A percentile compares a stretch with the other conserved stretches of the same genome.
These are phyloP conservation scores for Echinosophora koreensis DNA, from an alignment of 306 rosid species.

Conservation along the genomic window DNA sequence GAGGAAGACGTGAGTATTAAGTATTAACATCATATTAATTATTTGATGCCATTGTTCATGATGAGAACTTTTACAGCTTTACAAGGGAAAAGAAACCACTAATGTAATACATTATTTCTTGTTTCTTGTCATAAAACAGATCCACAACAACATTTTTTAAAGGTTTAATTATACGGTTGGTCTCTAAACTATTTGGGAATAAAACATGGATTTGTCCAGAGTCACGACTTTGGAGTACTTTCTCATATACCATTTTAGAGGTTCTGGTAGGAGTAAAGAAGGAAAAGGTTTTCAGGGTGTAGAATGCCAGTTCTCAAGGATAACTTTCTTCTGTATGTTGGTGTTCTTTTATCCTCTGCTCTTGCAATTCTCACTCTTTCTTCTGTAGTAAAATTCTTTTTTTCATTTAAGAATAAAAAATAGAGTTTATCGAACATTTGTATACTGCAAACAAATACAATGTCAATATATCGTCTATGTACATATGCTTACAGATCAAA, in stretches of 20 bases:
- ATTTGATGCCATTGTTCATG: neutral
- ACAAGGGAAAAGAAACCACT: neutral
- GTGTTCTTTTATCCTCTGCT: neutral
- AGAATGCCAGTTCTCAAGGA: neutral
- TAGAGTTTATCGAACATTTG: neutral
- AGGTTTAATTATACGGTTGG: no score
- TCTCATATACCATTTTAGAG: slow-evolving; percentile 3
- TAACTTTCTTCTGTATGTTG: neutral
- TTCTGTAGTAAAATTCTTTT: neutral
- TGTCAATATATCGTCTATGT: neutral
- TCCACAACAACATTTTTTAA: neutral
- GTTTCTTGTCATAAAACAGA: neutral
- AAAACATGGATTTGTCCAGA: neutral
- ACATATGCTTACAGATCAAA: slow-evolving; percentile 9
- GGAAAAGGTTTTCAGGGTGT: neutral
- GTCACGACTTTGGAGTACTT: neutral
- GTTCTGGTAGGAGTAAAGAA: slow-evolving; percentile 6
- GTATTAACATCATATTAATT: neutral
- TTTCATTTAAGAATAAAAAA: slow-evolving; percentile 20
- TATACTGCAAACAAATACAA: neutral
- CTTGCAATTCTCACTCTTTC: neutral
- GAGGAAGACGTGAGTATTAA: neutral
- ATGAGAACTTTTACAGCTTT: slow-evolving; percentile 1
- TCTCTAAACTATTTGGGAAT: no score
- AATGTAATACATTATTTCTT: neutral